Conservation (phyloP, 257 asterid species). For the Nemophila menziesii region DNA sequence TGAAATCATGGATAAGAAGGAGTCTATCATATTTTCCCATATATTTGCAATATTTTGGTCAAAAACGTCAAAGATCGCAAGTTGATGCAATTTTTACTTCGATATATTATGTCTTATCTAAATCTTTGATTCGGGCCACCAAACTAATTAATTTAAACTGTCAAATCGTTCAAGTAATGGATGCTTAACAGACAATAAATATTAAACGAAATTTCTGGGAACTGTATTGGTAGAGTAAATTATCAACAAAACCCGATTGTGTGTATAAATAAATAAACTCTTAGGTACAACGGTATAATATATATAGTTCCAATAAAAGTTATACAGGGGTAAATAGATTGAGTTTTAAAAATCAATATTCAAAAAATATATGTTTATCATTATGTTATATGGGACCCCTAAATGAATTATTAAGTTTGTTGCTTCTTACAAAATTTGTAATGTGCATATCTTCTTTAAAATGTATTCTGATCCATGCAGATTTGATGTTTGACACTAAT, state of each 20-base stretch:
- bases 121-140: slow-evolving; percentile 15
- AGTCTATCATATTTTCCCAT: slow-evolving; percentile 2
- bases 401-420: no score
- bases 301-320: no score
- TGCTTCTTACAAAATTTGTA: neutral
- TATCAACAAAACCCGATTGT: no score
- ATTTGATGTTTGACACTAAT: neutral
- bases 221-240: no score
- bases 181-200: neutral
- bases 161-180: neutral
- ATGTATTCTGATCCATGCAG: neutral
- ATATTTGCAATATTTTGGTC: slow-evolving; percentile 11
- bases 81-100: slow-evolving; percentile 6
- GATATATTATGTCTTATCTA: neutral
- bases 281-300: no score
- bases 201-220: neutral
- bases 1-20: neutral
- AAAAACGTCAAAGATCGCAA: slow-evolving; percentile 19
- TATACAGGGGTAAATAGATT: no score
- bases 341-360: no score
- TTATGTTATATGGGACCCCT: no score
- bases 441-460: neutral
- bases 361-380: no score
- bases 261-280: no score
- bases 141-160: neutral